These are phyloP conservation scores for Scheffersomyces titani DNA, from an alignment of 1,139 yeast species.

Conservation along the genomic window DNA sequence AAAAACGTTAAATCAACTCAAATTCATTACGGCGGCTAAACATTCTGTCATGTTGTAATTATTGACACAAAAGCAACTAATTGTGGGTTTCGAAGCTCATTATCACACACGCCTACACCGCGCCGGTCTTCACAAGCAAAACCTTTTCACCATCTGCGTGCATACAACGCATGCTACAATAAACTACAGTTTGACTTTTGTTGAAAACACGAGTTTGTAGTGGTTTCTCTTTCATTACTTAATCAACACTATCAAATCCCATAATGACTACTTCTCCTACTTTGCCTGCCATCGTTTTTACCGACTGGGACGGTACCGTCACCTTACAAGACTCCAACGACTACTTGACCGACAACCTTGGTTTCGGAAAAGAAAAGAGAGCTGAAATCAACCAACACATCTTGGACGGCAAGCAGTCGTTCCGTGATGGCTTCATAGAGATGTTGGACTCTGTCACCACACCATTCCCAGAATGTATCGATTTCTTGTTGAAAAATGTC, in stretches of 20 bases:
- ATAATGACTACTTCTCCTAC: slow-evolving; percentile 2
- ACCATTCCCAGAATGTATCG: slow-evolving; percentile 83
- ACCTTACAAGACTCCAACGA: slow-evolving; percentile 91
- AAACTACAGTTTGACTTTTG: neutral
- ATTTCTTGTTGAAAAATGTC: slow-evolving; percentile 58
- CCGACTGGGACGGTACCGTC: slow-evolving; percentile 98
- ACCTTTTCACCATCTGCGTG: neutral
- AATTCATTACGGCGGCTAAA: neutral
- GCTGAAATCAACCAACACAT: slow-evolving; percentile 69
- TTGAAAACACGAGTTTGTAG: neutral
- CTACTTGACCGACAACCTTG: slow-evolving; percentile 81
- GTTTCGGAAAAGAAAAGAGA: slow-evolving; percentile 77
- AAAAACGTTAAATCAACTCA: neutral
- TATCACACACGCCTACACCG: neutral
- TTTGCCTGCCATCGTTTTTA: slow-evolving; percentile 75
- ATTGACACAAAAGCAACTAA: neutral
- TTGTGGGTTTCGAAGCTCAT: neutral
- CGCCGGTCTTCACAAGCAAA: neutral
- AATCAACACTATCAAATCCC: neutral
- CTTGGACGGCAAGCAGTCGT: slow-evolving; percentile 64
- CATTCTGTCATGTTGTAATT: neutral
- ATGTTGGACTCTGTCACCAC: slow-evolving; percentile 80
- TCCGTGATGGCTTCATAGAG: slow-evolving; percentile 78
- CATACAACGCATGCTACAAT: neutral
- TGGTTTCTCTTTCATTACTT: neutral